Percentiles rank a stretch among this genome's conserved stretches.
These are phyloP conservation scores for Colletotrichum sp. DNA, from an alignment of 2,329 filamentous ascomycete genomes.

Conservation along the genomic window DNA sequence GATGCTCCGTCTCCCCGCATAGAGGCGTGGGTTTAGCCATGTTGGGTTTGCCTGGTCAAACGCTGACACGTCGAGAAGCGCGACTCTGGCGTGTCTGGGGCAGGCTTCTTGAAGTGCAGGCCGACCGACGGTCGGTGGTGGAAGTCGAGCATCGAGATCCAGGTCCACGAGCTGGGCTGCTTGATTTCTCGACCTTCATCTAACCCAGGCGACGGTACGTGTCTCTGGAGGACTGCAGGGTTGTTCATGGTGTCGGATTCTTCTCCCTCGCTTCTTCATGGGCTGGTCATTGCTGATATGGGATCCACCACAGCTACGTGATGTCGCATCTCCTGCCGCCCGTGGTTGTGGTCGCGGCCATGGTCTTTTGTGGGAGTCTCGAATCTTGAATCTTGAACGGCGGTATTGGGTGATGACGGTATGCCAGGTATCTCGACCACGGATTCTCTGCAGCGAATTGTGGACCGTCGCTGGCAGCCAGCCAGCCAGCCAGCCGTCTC, in stretches of 20 bases:
- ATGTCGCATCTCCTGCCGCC: neutral
- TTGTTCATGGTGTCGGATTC: neutral
- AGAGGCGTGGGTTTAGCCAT: conserved; percentile 14
- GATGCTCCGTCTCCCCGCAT: conserved; percentile 20
- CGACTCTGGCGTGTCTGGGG: conserved; percentile 3
- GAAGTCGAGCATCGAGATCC: conserved; percentile 17
- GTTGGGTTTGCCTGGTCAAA: neutral
- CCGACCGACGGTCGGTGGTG: neutral
- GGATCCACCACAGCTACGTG: neutral
- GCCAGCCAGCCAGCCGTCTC: neutral
- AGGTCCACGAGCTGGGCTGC: neutral
- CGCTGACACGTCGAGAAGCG: conserved; percentile 14
- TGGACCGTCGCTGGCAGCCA: neutral
- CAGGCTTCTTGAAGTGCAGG: neutral
- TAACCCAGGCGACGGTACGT: neutral
- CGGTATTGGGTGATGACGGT: neutral
- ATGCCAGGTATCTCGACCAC: neutral
- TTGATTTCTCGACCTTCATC: neutral
- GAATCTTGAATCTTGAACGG: neutral
- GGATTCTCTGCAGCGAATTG: neutral
- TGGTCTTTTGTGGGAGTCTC: neutral
- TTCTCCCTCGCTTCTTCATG: neutral
- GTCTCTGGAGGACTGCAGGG: neutral
- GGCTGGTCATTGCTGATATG: neutral
- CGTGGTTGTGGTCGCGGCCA: neutral